Percentiles rank a stretch among this genome's conserved stretches.
phyloP scores from a whole-genome alignment of 495 filamentous ascomycete species.

The Cladorrhinum samala region DNA sequence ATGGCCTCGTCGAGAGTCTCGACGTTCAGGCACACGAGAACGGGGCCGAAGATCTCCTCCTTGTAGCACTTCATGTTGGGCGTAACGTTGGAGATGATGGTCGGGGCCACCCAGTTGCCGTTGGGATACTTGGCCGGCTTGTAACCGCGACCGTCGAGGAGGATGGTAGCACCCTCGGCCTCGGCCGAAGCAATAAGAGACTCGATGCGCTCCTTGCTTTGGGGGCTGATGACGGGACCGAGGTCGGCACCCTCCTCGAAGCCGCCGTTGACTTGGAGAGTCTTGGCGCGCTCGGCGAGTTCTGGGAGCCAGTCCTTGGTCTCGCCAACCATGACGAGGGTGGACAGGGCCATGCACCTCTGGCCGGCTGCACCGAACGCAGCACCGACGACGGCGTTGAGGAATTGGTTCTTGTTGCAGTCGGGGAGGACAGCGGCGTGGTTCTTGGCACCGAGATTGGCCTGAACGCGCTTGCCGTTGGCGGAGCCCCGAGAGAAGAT shows the following conservation, averaged over 20 bases:
- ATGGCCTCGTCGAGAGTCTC: constrained; percentile 76
- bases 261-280: constrained; percentile 84
- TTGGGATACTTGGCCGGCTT: constrained; percentile 90
- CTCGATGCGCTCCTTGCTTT: constrained; percentile 88
- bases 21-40: constrained; percentile 78
- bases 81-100: constrained; percentile 90
- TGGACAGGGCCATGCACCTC: constrained; percentile 95
- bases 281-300: constrained; percentile 84
- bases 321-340: constrained; percentile 88
- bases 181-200: constrained; percentile 81
- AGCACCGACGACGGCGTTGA: constrained; percentile 91
- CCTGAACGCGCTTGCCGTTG: constrained; percentile 89
- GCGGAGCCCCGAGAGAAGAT: constrained; percentile 90
- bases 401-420: constrained; percentile 94
- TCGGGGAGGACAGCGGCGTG: constrained; percentile 93
- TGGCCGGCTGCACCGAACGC: constrained; percentile 97
- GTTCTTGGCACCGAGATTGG: constrained; percentile 98
- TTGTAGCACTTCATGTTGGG: constrained; percentile 89
- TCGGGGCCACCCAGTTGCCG: constrained; percentile 93
- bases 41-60: constrained; percentile 96
- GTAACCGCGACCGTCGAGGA: constrained; percentile 87
- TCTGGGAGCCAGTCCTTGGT: constrained; percentile 90
- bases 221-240: constrained; percentile 92
- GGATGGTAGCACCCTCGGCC: constrained; percentile 86
- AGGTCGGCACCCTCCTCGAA: constrained; percentile 94